Evolutionary conservation across 192 early-diverging fungal genomes (phyloP).

Genomic region (Funneliformis geosporum): DNA sequence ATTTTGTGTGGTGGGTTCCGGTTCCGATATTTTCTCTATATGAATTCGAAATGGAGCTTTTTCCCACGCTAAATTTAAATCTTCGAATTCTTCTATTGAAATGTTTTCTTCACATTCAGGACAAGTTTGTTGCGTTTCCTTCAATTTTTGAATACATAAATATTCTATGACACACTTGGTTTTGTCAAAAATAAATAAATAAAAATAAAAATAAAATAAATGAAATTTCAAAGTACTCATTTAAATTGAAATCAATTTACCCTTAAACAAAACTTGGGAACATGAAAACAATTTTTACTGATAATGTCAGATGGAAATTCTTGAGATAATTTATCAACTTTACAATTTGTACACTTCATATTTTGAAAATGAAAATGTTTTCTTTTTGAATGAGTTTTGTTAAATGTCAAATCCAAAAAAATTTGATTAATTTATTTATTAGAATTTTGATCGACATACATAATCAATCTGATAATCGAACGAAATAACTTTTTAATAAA

Average conservation of each 20-base stretch:
- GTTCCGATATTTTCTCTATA: neutral
- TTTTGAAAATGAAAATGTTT: no score
- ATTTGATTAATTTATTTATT: no score
- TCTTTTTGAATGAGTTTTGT: no score
- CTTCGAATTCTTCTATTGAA: neutral
- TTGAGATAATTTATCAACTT: slow-evolving; percentile 28
- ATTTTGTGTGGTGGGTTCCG: neutral
- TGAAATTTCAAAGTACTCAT: neutral
- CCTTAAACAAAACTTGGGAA: slow-evolving; percentile 18
- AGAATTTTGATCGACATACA: no score
- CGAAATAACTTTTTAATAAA: no score
- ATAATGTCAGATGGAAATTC: slow-evolving; percentile 18
- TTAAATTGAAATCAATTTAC: slow-evolving; percentile 6
- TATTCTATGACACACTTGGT: neutral
- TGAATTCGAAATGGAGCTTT: slow-evolving; percentile 1
- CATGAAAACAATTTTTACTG: slow-evolving; percentile 18
- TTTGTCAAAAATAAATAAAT: neutral
- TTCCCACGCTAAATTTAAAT: neutral
- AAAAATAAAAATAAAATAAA: neutral
- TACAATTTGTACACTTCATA: slow-evolving; percentile 29
- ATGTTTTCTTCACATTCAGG: slow-evolving; percentile 1
- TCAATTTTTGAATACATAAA: neutral
- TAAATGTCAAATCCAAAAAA: no score
- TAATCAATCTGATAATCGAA: no score
- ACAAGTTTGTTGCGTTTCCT: neutral